Evolutionary conservation across 2,329 filamentous ascomycete species (phyloP), one percentile per base, ranked within the genome.

Genomic region (Xylaria sp.): DNA sequence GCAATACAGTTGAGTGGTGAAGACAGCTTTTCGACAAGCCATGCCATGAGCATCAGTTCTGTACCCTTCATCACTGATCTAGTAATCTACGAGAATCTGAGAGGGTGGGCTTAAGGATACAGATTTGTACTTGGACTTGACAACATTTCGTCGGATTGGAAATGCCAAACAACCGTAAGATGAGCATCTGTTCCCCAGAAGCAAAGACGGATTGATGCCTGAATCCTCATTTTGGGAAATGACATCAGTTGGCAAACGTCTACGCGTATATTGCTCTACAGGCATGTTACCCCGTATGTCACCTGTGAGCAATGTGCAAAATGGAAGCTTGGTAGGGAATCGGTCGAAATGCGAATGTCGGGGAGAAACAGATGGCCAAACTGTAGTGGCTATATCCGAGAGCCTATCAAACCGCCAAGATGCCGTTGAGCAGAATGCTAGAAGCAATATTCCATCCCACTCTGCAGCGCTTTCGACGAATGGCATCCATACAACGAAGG

Each of bases 161-260:
- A 64, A 46, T 59, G 14, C 50, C 51, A 59, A 52, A 33, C 40
- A 4, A 33, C 37, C 28, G 35, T 50, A 19, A 15, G 49, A 43
- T 58, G 42, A 49, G 42, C 49, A 63, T 35, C 45, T 57, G 43
- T 33, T n/a, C 45, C 17, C 21, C 23, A 25, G 33, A 15, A 38
- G 37, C 43, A 17, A 12, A 42, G 47, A 50, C 60, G 51, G 33
- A 51, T 53, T 61, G 64, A 61, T 64, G 61, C 64, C 57, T 57
- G 57, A 61, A 51, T 47, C 63, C 46, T 33, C 43, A 56, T 9
- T 5, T 31, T 5, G 4, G 28, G 35, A 23, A 52, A 31, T 37
- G 42, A 15, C 12, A 12, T 17, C 28, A 28, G 56, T 31, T 60
- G 55, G 46, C 54, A 56, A 35, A 60, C 35, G 37, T 61, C 58